Evolutionary conservation across 352 stramenopile species (phyloP), one percentile per base, ranked within the genome.

Genomic region (Ophiocytium majus): DNA sequence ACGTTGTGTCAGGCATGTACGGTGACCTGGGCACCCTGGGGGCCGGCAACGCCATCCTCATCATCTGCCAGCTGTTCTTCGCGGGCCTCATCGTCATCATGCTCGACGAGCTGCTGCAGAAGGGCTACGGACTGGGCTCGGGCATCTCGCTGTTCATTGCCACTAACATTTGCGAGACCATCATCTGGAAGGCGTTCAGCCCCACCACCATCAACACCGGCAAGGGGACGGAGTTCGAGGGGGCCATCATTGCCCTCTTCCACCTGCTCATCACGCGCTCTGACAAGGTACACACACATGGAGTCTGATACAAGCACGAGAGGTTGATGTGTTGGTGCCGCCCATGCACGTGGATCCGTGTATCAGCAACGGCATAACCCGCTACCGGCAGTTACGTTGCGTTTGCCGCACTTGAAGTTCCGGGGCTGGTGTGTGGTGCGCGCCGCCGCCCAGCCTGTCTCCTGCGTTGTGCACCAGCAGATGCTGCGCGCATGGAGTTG

Each of bases 91-190:
- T 99, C 81, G 96, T 99, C 23, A 97, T 99, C 81, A 98, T 98
- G 83, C 91, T 99, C 19, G 97, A 99, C 89, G 97, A 99, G 91
- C 94, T 99, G 86, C 93, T 99, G 71, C 97, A 99, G 91, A 99
- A 99, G 93, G 97, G 97, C 74, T 99, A 99, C 91, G 97, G 97
- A 80, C 92, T 99, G 32, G 97, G 97, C 81, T 98, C 93, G 82
- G 97, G 97, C 88, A 99, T 99, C 90, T 98, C 95, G 85, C 95
- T 99, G 80, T 99, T 99, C 90, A 99, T 99, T 85, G 97, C 97
- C 43, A 99, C 97, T 82, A 99, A 99, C 93, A 99, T 99, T 91
- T 99, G 97, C 88, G 97, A 99, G 93, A 99, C 96, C 89, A 99
- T 99, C 90, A 95, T 99, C 37, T 99, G 97, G 97, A 99, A 99